These are phyloP conservation scores for Mychonastes homosphaera DNA, from an alignment of 139 green algal species.

Conservation along the genomic window DNA sequence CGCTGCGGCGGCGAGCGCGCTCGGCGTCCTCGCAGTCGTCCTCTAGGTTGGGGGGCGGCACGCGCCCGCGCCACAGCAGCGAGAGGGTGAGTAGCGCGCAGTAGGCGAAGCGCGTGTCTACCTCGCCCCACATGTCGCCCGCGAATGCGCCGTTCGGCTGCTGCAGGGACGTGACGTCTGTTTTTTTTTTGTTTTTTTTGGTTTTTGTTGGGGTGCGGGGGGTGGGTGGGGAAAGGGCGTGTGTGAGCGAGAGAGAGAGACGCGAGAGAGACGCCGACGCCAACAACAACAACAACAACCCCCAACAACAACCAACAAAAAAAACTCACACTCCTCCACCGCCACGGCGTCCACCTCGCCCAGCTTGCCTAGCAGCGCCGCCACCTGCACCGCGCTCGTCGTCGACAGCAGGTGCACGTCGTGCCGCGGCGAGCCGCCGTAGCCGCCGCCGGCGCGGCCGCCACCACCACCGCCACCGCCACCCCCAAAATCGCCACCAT, in stretches of 20 bases:
- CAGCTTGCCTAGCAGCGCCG: slow-evolving; percentile 74
- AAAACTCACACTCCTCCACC: slow-evolving; percentile 52
- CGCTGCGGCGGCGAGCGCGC: no score
- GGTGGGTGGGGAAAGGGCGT: no score
- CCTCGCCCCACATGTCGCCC: slow-evolving; percentile 92
- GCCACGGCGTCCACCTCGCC: slow-evolving; percentile 59
- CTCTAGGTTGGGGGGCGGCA: background rate
- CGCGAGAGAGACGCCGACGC: background rate
- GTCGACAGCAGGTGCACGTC: slow-evolving; percentile 96
- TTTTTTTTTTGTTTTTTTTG: background rate
- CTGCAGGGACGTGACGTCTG: slow-evolving; percentile 73
- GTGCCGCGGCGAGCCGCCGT: slow-evolving; percentile 74
- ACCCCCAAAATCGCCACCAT: background rate
- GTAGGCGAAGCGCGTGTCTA: slow-evolving; percentile 96
- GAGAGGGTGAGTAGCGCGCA: slow-evolving; percentile 68
- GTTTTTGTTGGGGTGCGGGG: background rate
- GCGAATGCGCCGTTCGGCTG: slow-evolving; percentile 82
- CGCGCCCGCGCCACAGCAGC: slow-evolving; percentile 34
- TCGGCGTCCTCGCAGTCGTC: slow-evolving; percentile 9
- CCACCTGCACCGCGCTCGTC: slow-evolving; percentile 87
- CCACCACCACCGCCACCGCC: background rate
- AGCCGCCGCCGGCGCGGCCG: slow-evolving; percentile 47
- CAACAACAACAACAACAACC: background rate
- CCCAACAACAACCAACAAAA: background rate
- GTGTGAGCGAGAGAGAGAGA: background rate